These are phyloP conservation scores for Entomophthora muscae DNA, from an alignment of 371 early-diverging fungal species.

Conservation along the genomic window DNA sequence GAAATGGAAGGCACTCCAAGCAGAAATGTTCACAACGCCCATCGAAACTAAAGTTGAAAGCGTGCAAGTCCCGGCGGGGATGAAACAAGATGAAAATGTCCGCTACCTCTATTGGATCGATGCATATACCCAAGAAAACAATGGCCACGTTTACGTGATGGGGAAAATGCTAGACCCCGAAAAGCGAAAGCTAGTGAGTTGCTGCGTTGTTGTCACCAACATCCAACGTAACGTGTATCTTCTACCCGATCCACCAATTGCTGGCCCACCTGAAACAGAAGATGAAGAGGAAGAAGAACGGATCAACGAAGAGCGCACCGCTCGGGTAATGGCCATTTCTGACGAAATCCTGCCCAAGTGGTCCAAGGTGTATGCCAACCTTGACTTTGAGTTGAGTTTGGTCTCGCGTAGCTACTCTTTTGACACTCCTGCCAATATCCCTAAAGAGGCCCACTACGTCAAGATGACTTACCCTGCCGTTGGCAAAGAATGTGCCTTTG, in stretches of 20 bases:
- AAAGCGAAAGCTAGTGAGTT: slow-evolving; percentile 35
- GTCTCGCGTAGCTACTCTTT: slow-evolving; percentile 84
- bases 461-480: slow-evolving; percentile 64
- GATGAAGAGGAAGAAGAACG: not conserved
- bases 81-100: slow-evolving; percentile 24
- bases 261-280: not conserved
- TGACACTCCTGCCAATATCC: slow-evolving; percentile 59
- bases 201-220: slow-evolving; percentile 63
- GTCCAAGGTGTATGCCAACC: slow-evolving; percentile 11
- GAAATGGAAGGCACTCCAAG: slow-evolving; percentile 6
- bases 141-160: slow-evolving; percentile 72
- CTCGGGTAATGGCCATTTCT: not conserved
- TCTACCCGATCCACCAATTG: slow-evolving; percentile 29
- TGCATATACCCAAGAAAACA: slow-evolving; percentile 47
- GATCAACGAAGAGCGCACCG: not conserved
- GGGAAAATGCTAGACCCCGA: slow-evolving; percentile 37
- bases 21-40: not conserved
- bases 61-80: slow-evolving; percentile 12
- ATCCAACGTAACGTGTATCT: slow-evolving; percentile 75
- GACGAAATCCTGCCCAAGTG: slow-evolving; percentile 30
- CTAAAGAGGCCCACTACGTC: slow-evolving; percentile 61
- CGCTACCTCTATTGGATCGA: slow-evolving; percentile 82
- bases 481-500: slow-evolving; percentile 19
- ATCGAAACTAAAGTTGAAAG: not conserved
- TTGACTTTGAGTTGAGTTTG: not conserved